phyloP scores from a whole-genome alignment of 352 stramenopile species.

The Pythium dissotocum region DNA sequence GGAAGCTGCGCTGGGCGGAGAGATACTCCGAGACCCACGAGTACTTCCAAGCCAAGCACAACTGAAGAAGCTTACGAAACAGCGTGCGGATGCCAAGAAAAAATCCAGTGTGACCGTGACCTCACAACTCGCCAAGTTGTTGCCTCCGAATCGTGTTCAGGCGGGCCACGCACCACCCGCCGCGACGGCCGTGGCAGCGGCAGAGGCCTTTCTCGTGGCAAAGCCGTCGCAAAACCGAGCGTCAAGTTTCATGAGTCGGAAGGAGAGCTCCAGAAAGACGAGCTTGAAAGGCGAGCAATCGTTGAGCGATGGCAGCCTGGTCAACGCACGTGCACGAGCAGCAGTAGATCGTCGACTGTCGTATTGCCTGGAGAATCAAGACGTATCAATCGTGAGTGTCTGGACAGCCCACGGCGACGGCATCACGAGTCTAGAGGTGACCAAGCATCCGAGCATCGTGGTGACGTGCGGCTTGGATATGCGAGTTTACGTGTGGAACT shows the following conservation, averaged over 20 bases:
- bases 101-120: not conserved
- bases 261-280: not conserved
- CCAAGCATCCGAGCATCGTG: conserved; percentile 58
- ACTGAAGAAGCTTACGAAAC: conserved; percentile 37
- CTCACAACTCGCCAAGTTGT: conserved; percentile 21
- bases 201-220: conserved; percentile 40
- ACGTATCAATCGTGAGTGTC: conserved; percentile 38
- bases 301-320: conserved; percentile 8
- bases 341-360: conserved; percentile 12
- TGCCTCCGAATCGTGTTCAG: conserved; percentile 21
- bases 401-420: conserved; percentile 57
- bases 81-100: conserved; percentile 31
- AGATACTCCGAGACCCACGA: not conserved
- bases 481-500: conserved; percentile 70
- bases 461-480: conserved; percentile 67
- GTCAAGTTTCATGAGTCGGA: not conserved
- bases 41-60: conserved; percentile 36
- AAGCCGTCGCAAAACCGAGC: conserved; percentile 5
- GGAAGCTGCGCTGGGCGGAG: not conserved
- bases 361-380: conserved; percentile 26
- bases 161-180: conserved; percentile 27
- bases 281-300: not conserved
- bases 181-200: conserved; percentile 40
- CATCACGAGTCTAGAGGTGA: conserved; percentile 59
- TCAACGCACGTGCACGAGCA: conserved; percentile 7